These are phyloP conservation scores for Camelina sativa DNA, from an alignment of 345 rosid species.

Conservation along the genomic window DNA sequence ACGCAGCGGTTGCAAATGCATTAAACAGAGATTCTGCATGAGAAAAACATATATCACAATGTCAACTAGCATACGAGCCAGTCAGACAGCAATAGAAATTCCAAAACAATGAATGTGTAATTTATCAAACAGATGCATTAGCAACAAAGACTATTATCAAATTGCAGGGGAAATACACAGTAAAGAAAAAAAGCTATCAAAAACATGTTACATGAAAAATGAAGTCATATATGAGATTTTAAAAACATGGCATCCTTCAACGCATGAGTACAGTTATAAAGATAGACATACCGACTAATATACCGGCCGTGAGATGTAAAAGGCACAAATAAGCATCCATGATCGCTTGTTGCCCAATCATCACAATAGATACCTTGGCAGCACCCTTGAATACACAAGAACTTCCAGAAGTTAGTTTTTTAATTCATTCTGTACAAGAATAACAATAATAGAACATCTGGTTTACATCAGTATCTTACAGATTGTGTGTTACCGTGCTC, in stretches of 20 bases:
- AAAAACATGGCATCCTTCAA: slow-evolving; percentile 2
- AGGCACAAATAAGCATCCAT: slow-evolving; percentile 99
- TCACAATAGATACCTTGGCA: slow-evolving; percentile 93
- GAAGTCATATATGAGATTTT: background rate
- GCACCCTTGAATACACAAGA: slow-evolving; percentile 67
- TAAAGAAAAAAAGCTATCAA: background rate
- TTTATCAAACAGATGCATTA: background rate
- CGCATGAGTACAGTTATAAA: background rate
- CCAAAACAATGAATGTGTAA: background rate
- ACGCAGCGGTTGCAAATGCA: slow-evolving; percentile 98
- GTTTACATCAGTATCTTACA: slow-evolving; percentile 54
- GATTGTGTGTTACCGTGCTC: slow-evolving; percentile 98
- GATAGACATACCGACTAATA: slow-evolving; percentile 78
- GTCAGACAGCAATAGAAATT: slow-evolving; percentile 7
- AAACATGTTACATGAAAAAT: background rate
- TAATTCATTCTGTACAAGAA: slow-evolving; percentile 10
- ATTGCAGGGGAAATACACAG: background rate
- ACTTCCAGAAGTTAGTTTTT: slow-evolving; percentile 23
- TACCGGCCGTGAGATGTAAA: slow-evolving; percentile 92
- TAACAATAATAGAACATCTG: slow-evolving; percentile 8
- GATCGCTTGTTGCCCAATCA: slow-evolving; percentile 97
- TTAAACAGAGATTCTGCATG: slow-evolving; percentile 90
- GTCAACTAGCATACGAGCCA: slow-evolving; percentile 16
- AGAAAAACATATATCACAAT: slow-evolving; percentile 15
- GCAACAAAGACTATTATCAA: background rate